Evolutionary conservation across 805 yeast genomes (phyloP).

Genomic region (Candida insectorum): DNA sequence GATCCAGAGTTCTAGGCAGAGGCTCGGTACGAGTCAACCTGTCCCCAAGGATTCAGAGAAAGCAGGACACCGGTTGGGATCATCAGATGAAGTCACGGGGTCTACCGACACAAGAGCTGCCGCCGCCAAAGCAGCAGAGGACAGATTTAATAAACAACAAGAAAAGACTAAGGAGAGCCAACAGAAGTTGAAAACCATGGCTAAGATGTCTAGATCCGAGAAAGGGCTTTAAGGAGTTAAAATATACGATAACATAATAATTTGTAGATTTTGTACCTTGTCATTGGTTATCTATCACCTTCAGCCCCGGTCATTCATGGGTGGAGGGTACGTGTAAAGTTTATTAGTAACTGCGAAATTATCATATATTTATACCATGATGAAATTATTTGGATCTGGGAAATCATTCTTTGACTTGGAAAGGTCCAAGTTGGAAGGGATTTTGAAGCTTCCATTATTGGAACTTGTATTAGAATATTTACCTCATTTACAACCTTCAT

Average conservation of each 20-base stretch:
- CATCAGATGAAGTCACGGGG: slow-evolving; percentile 1
- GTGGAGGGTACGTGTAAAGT: no score
- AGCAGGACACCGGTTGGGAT: slow-evolving; percentile 16
- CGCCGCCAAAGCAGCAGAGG: slow-evolving; percentile 40
- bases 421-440: slow-evolving; percentile 17
- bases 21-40: slow-evolving; percentile 1
- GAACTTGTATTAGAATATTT: slow-evolving; percentile 24
- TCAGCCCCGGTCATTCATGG: neutral
- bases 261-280: neutral
- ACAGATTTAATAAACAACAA: slow-evolving; percentile 26
- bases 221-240: slow-evolving; percentile 30
- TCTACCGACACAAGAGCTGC: slow-evolving; percentile 22
- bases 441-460: slow-evolving; percentile 25
- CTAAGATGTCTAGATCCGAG: slow-evolving; percentile 26
- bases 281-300: neutral
- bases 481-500: slow-evolving; percentile 30
- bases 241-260: no score
- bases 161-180: slow-evolving; percentile 23
- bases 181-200: slow-evolving; percentile 28
- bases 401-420: slow-evolving; percentile 27
- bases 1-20: slow-evolving; percentile 1
- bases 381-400: slow-evolving; percentile 8
- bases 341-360: no score
- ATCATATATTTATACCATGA: no score
- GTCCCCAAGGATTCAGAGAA: neutral